phyloP scores from a whole-genome alignment of 2,329 filamentous ascomycete species.

The Exophiala dermatitidis region DNA sequence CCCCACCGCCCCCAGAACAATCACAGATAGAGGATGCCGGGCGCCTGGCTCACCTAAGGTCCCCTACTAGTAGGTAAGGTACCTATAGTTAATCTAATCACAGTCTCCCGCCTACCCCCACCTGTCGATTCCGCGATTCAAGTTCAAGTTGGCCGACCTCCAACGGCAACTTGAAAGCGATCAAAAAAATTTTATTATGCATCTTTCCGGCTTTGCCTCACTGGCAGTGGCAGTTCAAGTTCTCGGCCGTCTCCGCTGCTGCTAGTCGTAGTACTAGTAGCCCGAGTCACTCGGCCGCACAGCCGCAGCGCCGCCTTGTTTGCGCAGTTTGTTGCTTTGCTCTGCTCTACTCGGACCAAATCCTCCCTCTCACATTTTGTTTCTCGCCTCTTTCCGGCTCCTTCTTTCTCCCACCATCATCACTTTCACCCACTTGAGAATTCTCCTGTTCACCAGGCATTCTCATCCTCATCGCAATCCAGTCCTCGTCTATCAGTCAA shows the following conservation, averaged over 20 bases:
- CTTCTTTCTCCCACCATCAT: constrained; percentile 24
- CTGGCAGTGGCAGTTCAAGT: no score
- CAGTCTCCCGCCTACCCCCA: no score
- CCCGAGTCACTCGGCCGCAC: not conserved
- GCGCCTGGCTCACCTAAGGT: not conserved
- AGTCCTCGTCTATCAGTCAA: not conserved
- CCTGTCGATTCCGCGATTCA: not conserved
- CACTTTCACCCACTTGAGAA: constrained; percentile 15
- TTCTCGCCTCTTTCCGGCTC: constrained; percentile 25
- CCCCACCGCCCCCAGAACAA: not conserved
- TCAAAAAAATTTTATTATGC: not conserved
- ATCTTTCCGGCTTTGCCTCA: no score
- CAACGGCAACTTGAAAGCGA: not conserved
- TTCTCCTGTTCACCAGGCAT: constrained; percentile 15
- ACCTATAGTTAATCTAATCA: no score
- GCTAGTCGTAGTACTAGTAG: not conserved
- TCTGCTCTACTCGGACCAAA: not conserved
- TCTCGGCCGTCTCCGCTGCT: not conserved
- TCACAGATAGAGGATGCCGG: not conserved
- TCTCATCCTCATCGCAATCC: constrained; percentile 15
- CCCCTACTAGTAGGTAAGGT: no score
- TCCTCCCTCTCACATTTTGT: not conserved
- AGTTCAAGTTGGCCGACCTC: not conserved
- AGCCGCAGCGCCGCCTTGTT: not conserved
- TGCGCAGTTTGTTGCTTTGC: not conserved